A percentile compares a stretch with the other conserved stretches of the same genome.
Evolutionary conservation across 345 rosid genomes (phyloP).

Genomic region (Laguncularia racemosa): DNA sequence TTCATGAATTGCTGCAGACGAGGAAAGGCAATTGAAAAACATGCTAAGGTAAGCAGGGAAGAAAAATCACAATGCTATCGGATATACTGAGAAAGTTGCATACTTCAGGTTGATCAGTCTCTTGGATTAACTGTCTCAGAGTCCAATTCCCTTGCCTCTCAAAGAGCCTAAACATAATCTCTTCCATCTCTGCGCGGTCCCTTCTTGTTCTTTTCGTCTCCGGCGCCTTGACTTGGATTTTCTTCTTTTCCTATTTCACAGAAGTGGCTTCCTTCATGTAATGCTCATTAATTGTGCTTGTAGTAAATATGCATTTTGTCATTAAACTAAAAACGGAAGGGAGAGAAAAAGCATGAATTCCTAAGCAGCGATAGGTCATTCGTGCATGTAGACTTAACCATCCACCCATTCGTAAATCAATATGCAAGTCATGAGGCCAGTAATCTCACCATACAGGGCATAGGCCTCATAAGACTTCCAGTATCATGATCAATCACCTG

Average conservation of each 20-base stretch:
- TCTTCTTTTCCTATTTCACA: slow-evolving; percentile 62
- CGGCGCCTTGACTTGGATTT: slow-evolving; percentile 36
- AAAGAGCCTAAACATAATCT: slow-evolving; percentile 81
- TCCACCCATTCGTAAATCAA: background rate
- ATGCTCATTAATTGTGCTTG: background rate
- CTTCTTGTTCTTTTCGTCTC: slow-evolving; percentile 81
- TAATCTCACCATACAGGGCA: slow-evolving; percentile 44
- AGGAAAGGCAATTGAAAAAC: slow-evolving; percentile 2
- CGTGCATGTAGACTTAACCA: too few relatives aligned
- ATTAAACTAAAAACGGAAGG: background rate
- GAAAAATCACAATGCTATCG: background rate
- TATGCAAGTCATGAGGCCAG: background rate
- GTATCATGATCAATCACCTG: slow-evolving; percentile 80
- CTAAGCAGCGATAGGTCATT: too few relatives aligned
- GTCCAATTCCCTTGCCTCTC: slow-evolving; percentile 92
- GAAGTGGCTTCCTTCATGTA: background rate
- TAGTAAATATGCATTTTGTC: background rate
- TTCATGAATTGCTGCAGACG: slow-evolving; percentile 70
- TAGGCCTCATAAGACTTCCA: slow-evolving; percentile 81
- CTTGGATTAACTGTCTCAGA: slow-evolving; percentile 61
- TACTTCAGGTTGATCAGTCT: slow-evolving; percentile 95
- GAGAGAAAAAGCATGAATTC: background rate
- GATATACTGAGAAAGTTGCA: slow-evolving; percentile 9
- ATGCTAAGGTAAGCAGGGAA: background rate
- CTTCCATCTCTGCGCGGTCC: slow-evolving; percentile 86